Conservation (phyloP, 2,329 filamentous ascomycete genomes). For the Aspergillus hiratsukae region DNA sequence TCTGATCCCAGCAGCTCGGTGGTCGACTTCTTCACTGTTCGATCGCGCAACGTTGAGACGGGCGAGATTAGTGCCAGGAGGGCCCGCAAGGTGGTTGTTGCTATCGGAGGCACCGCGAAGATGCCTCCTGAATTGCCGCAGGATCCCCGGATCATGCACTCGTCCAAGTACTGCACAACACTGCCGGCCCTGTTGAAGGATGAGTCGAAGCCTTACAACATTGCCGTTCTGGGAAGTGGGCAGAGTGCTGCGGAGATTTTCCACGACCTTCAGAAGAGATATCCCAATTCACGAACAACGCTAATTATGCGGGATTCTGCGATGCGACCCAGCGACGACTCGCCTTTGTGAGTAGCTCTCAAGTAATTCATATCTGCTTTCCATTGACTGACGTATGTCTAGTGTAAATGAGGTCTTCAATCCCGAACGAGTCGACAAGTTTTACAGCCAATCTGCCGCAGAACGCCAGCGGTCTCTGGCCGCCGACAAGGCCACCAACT, state of each 20-base stretch:
- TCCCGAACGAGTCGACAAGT: constrained; percentile 71
- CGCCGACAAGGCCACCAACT: constrained; percentile 82
- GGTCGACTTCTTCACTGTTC: constrained; percentile 64
- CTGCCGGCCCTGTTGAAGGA: constrained; percentile 38
- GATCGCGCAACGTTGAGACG: constrained; percentile 56
- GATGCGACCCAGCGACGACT: constrained; percentile 87
- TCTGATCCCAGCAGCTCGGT: constrained; percentile 43
- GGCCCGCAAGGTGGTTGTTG: constrained; percentile 56
- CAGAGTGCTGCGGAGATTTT: constrained; percentile 96
- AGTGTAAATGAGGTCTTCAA: constrained; percentile 97
- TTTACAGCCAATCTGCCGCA: constrained; percentile 63
- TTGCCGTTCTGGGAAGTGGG: constrained; percentile 82
- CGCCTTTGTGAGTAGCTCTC: constrained; percentile 70
- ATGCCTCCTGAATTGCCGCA: constrained; percentile 67
- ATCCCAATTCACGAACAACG: constrained; percentile 73
- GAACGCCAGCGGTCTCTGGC: constrained; percentile 59
- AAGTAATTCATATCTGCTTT: not conserved
- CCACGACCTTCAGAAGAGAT: constrained; percentile 75
- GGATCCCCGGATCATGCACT: constrained; percentile 74
- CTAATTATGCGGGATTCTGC: constrained; percentile 80
- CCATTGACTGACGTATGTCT: constrained; percentile 6
- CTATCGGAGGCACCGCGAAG: constrained; percentile 63
- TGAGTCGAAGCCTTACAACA: constrained; percentile 52
- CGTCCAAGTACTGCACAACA: constrained; percentile 68
- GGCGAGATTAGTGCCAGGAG: constrained; percentile 37